A percentile compares a stretch with the other conserved stretches of the same genome.
These are phyloP conservation scores for Hygrophila difformis DNA, from an alignment of 257 asterid species.

Conservation along the genomic window DNA sequence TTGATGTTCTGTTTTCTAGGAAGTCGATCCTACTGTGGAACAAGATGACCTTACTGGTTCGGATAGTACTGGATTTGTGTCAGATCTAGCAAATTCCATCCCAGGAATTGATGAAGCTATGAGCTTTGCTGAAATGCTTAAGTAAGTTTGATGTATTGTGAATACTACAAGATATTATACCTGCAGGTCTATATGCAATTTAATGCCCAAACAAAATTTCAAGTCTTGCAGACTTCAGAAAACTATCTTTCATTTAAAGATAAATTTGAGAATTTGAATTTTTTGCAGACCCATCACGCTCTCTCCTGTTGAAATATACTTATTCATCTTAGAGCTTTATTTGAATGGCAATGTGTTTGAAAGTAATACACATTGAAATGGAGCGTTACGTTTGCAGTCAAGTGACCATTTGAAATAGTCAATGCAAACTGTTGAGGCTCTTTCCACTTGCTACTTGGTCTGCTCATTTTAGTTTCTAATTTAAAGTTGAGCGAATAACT, in stretches of 20 bases:
- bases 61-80: slow-evolving; percentile 62
- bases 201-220: background rate
- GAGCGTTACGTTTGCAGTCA: no score
- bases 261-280: background rate
- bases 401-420: no score
- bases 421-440: background rate
- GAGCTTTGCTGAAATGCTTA: slow-evolving; percentile 99
- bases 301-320: background rate
- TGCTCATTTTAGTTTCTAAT: no score
- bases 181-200: background rate
- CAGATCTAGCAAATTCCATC: slow-evolving; percentile 83
- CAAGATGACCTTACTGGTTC: slow-evolving; percentile 49
- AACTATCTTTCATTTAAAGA: background rate
- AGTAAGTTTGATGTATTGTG: slow-evolving; percentile 38
- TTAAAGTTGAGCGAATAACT: no score
- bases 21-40: slow-evolving; percentile 90
- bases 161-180: slow-evolving; percentile 5
- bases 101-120: slow-evolving; percentile 98
- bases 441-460: no score
- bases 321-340: background rate
- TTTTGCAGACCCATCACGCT: no score
- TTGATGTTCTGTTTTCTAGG: slow-evolving; percentile 33
- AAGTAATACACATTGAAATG: no score
- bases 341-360: background rate
- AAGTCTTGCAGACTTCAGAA: background rate